A percentile compares a stretch with the other conserved stretches of the same genome.
These are phyloP conservation scores for Chamaenerion angustifolium DNA, from an alignment of 345 rosid genomes.

Conservation along the genomic window DNA sequence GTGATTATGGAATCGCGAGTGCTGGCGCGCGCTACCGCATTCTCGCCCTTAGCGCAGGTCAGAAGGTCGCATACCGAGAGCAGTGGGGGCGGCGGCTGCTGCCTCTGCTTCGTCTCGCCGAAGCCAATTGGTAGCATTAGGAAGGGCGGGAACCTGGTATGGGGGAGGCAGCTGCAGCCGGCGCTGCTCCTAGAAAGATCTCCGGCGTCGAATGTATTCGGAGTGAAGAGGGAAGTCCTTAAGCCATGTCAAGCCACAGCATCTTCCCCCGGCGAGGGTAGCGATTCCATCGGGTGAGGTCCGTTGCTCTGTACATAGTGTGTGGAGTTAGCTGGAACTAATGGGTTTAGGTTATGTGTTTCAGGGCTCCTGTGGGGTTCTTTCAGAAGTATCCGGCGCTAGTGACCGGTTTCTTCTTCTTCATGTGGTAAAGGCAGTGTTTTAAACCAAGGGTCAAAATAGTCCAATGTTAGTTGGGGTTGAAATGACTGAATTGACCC, in stretches of 20 bases:
- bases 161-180: conserved; percentile 81
- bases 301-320: conserved; percentile 39
- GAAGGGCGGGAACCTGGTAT: conserved; percentile 65
- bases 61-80: conserved; percentile 17
- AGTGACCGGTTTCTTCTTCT: conserved; percentile 90
- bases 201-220: conserved; percentile 1
- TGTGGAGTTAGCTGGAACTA: conserved; percentile 18
- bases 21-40: conserved; percentile 49
- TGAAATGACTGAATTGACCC: conserved; percentile 5
- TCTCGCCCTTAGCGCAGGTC: conserved; percentile 26
- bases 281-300: conserved; percentile 98
- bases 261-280: conserved; percentile 60
- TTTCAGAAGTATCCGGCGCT: conserved; percentile 59
- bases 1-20: conserved; percentile 74
- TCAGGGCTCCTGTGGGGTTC: conserved; percentile 67
- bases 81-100: conserved; percentile 6
- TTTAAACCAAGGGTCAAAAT: conserved; percentile 5
- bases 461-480: neutral
- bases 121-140: conserved; percentile 41
- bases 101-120: conserved; percentile 14
- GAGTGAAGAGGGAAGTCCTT: conserved; percentile 27
- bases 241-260: conserved; percentile 45
- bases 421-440: conserved; percentile 56
- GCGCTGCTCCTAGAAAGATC: conserved; percentile 41
- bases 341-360: conserved; percentile 4